Percentiles rank a stretch among this genome's conserved stretches.
Evolutionary conservation across 441 rosid species (phyloP).

Genomic region (Arabidopsis hybrid): DNA sequence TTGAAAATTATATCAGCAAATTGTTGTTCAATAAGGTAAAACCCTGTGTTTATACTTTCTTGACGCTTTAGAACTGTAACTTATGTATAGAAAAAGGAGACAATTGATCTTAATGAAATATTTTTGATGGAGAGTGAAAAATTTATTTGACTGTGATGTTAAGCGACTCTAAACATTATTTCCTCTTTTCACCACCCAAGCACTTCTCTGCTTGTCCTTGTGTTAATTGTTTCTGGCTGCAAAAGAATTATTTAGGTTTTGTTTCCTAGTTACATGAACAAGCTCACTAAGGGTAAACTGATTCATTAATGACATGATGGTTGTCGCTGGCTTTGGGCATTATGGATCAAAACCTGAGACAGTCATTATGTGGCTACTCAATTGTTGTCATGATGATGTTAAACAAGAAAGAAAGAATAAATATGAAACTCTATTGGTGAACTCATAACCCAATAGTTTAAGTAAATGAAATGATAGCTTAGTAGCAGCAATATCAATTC

Average conservation of each 20-base stretch:
- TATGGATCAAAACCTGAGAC: neutral
- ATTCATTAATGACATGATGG: too few species aligned
- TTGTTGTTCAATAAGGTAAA: slow-evolving; percentile 2
- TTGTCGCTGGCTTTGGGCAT: too few species aligned
- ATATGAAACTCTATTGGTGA: too few species aligned
- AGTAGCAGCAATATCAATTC: too few species aligned
- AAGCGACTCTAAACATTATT: neutral
- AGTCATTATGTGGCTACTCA: neutral
- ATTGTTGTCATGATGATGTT: neutral
- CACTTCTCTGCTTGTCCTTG: neutral
- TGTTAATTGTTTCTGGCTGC: neutral
- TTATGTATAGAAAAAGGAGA: neutral
- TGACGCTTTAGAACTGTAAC: neutral
- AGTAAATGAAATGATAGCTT: too few species aligned
- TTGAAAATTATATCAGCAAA: neutral
- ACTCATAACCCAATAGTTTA: too few species aligned
- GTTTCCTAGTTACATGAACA: neutral
- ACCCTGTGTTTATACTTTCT: slow-evolving; percentile 1
- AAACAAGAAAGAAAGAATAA: too few species aligned
- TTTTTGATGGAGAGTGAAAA: neutral
- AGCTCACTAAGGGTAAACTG: too few species aligned
- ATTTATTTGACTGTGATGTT: neutral
- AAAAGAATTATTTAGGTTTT: neutral
- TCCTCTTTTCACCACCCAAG: neutral
- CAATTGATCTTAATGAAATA: neutral